These are phyloP conservation scores for Delitschia confertaspora DNA, from an alignment of 495 filamentous ascomycete genomes.

Conservation along the genomic window DNA sequence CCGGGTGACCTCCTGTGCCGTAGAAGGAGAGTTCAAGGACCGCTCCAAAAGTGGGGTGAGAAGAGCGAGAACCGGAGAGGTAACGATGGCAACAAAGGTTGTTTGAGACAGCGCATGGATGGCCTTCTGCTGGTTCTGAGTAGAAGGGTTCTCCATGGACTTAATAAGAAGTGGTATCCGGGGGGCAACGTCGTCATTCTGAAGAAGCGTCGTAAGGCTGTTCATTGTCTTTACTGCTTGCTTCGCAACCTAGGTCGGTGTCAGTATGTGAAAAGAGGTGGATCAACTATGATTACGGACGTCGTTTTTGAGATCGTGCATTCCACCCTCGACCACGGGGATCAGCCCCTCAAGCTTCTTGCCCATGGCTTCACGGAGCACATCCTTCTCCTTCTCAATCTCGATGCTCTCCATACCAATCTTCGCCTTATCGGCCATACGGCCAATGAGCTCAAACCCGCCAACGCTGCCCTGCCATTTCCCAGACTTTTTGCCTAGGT, in stretches of 20 bases:
- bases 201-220: conserved; percentile 78
- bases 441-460: conserved; percentile 70
- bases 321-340: conserved; percentile 81
- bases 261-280: background rate
- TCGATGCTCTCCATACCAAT: conserved; percentile 69
- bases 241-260: conserved; percentile 50
- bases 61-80: conserved; percentile 94
- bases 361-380: conserved; percentile 85
- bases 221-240: conserved; percentile 85
- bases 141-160: conserved; percentile 88
- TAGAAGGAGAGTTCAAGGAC: conserved; percentile 79
- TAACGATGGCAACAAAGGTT: conserved; percentile 96
- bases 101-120: conserved; percentile 96
- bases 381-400: conserved; percentile 73
- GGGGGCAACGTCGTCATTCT: conserved; percentile 93
- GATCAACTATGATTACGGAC: conserved; percentile 35
- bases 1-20: conserved; percentile 86
- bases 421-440: conserved; percentile 88
- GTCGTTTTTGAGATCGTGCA: conserved; percentile 93
- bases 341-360: conserved; percentile 84
- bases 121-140: conserved; percentile 82
- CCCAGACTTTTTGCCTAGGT: conserved; percentile 67
- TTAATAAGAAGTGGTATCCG: conserved; percentile 89
- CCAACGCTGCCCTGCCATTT: conserved; percentile 96
- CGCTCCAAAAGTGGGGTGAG: conserved; percentile 92